Evolutionary conservation across 2,329 filamentous ascomycete species (phyloP).

Genomic region (Botryotinia globosa): DNA sequence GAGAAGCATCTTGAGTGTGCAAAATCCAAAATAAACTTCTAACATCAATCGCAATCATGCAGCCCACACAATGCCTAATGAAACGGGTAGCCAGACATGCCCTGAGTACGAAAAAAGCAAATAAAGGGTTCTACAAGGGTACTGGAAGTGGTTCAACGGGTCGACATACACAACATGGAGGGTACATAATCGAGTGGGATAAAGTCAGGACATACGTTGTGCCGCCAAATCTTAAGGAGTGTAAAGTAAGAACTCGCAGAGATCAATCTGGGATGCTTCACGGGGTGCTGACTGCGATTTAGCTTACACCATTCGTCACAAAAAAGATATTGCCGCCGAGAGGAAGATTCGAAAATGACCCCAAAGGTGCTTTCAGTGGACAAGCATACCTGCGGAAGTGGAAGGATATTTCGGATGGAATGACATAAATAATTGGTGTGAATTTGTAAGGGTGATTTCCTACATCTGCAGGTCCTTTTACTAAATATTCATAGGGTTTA

Average conservation of each 20-base stretch:
- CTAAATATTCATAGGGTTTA: constrained; percentile 13
- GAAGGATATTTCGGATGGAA: constrained; percentile 46
- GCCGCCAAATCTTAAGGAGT: constrained; percentile 64
- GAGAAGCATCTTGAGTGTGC: constrained; percentile 7
- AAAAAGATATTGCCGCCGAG: constrained; percentile 52
- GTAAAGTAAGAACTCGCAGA: constrained; percentile 57
- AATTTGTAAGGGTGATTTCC: background rate
- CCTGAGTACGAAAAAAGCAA: constrained; percentile 89
- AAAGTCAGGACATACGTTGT: constrained; percentile 92
- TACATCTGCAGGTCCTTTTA: background rate
- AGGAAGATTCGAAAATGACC: constrained; percentile 52
- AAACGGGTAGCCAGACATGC: constrained; percentile 69
- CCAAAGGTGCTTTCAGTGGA: constrained; percentile 59
- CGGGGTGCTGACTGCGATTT: constrained; percentile 25
- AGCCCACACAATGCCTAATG: constrained; percentile 65
- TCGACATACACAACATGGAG: constrained; percentile 76
- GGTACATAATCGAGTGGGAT: constrained; percentile 77
- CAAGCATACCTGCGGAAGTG: constrained; percentile 61
- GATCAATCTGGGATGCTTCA: background rate
- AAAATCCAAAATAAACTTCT: constrained; percentile 5
- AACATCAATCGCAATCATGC: constrained; percentile 47
- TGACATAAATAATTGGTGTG: constrained; percentile 8
- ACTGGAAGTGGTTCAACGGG: constrained; percentile 87
- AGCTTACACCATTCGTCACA: constrained; percentile 81
- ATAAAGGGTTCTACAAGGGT: constrained; percentile 96